A percentile compares a stretch with the other conserved stretches of the same genome.
These are phyloP conservation scores for Dendrothele bispora DNA, from an alignment of 768 basidiomycete species.

Conservation along the genomic window DNA sequence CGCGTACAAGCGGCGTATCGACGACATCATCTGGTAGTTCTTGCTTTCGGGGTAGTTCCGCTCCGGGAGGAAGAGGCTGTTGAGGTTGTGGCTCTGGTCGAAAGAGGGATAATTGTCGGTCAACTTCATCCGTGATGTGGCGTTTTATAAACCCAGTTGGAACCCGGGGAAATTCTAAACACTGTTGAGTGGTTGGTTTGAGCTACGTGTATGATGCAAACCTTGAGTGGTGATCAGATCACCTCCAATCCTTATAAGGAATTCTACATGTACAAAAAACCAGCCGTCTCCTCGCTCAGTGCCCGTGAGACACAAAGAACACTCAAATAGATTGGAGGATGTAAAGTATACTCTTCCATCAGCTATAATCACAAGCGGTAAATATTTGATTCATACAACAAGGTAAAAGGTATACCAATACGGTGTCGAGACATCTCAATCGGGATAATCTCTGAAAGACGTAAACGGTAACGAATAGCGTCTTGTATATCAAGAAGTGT, in stretches of 20 bases:
- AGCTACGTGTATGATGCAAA: constrained; percentile 25
- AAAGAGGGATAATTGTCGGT: constrained; percentile 66
- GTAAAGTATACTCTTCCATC: constrained; percentile 81
- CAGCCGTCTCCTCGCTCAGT: constrained; percentile 71
- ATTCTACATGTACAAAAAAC: constrained; percentile 83
- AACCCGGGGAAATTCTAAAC: constrained; percentile 68
- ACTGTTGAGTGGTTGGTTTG: no score
- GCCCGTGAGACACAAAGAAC: constrained; percentile 72
- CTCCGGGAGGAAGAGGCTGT: constrained; percentile 35
- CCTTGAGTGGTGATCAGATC: constrained; percentile 75
- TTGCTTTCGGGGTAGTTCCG: constrained; percentile 43
- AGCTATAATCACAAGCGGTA: constrained; percentile 38
- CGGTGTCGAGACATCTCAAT: constrained; percentile 74
- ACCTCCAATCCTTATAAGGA: constrained; percentile 71
- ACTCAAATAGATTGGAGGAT: constrained; percentile 71
- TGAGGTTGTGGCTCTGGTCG: constrained; percentile 46
- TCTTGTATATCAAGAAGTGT: constrained; percentile 75
- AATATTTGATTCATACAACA: not conserved
- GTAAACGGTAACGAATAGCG: constrained; percentile 75
- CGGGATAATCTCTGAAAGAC: constrained; percentile 78
- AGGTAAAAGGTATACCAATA: constrained; percentile 48
- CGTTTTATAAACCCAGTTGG: constrained; percentile 63
- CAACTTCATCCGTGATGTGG: constrained; percentile 72
- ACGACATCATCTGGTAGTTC: constrained; percentile 60
- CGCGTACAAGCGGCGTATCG: constrained; percentile 81